phyloP scores from a whole-genome alignment of 2,329 filamentous ascomycete species.

The Zymoseptoria tritici region DNA sequence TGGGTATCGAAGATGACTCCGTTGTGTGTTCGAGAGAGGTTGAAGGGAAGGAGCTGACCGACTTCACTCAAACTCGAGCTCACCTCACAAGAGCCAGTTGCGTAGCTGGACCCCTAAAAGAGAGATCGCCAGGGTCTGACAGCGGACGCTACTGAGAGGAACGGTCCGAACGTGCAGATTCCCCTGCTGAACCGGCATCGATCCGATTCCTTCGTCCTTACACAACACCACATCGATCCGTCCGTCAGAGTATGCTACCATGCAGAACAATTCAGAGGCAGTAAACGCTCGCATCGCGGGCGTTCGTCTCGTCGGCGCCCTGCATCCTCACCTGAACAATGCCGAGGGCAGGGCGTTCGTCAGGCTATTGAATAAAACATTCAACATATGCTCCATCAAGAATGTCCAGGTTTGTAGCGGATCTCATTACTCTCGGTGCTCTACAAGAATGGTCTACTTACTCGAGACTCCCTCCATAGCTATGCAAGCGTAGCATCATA shows the following conservation, averaged over 20 bases:
- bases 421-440: neutral
- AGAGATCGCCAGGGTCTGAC: neutral
- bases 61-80: neutral
- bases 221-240: neutral
- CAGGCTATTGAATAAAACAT: slow-evolving; percentile 10
- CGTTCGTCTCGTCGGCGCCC: neutral
- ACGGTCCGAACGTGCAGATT: neutral
- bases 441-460: slow-evolving; percentile 10
- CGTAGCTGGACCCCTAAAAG: neutral
- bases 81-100: neutral
- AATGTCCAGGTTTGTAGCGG: slow-evolving; percentile 20
- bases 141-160: neutral
- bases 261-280: neutral
- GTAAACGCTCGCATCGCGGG: neutral
- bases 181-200: neutral
- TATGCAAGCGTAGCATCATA: slow-evolving; percentile 16
- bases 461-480: slow-evolving; percentile 9
- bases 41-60: neutral
- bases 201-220: neutral
- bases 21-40: neutral
- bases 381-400: slow-evolving; percentile 16
- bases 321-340: neutral
- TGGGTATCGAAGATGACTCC: neutral
- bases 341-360: slow-evolving; percentile 2
- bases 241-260: neutral